These are phyloP conservation scores for Stramenopiles sp. DNA, from an alignment of 352 stramenopile species.

Conservation along the genomic window DNA sequence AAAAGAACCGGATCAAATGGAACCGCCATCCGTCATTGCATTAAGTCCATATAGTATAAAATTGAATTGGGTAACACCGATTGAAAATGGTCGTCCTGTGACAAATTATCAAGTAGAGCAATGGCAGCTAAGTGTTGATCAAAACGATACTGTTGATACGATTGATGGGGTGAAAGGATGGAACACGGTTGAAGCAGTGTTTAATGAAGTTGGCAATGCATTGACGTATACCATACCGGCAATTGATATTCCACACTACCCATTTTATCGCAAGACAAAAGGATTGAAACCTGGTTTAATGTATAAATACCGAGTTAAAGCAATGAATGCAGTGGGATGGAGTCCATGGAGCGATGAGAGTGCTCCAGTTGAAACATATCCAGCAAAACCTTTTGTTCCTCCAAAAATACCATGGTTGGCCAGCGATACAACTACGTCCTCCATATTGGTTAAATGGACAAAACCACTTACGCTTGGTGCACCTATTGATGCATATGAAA, in stretches of 20 bases:
- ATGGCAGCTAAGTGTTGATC: not conserved
- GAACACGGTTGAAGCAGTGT: not conserved
- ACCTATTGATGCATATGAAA: not conserved
- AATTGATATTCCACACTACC: not conserved
- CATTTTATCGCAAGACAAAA: not conserved
- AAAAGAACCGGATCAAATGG: not conserved
- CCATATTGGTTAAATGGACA: not conserved
- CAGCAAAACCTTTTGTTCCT: not conserved
- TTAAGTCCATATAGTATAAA: not conserved
- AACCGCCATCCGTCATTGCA: not conserved
- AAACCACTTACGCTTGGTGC: not conserved
- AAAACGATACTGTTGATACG: not conserved
- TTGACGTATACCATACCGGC: not conserved
- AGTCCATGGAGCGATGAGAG: conserved; percentile 9
- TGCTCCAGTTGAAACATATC: not conserved
- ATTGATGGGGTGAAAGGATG: not conserved
- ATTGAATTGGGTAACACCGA: not conserved
- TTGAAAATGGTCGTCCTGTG: not conserved
- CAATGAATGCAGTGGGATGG: conserved; percentile 19
- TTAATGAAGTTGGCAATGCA: not conserved
- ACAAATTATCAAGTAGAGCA: not conserved
- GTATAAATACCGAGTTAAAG: conserved; percentile 20
- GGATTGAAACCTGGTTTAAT: conserved; percentile 13
- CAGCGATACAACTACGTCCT: not conserved
- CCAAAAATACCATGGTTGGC: not conserved